Evolutionary conservation across 371 early-diverging fungal species (phyloP).

Genomic region (Syncephalis plumigaleata): DNA sequence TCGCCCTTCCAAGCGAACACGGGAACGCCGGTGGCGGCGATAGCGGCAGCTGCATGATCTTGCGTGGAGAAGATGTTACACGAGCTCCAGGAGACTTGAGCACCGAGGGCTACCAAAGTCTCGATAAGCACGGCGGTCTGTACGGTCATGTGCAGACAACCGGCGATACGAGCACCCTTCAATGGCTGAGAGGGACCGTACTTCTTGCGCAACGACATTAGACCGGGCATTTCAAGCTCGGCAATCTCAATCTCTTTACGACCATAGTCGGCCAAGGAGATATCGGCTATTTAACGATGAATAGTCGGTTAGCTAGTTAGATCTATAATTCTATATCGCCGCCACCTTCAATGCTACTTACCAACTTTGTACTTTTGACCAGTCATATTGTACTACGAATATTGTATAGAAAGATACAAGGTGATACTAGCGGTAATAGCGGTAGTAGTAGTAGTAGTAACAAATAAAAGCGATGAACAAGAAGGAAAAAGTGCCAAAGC

Average conservation of each 20-base stretch:
- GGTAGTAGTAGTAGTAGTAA: too few relatives aligned
- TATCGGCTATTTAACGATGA: constrained; percentile 80
- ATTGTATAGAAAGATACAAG: too few relatives aligned
- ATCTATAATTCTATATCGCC: too few relatives aligned
- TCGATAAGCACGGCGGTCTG: constrained; percentile 98
- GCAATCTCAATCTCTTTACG: constrained; percentile 90
- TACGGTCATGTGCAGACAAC: constrained; percentile 98
- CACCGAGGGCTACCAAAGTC: constrained; percentile 89
- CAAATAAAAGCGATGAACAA: too few relatives aligned
- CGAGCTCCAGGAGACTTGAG: constrained; percentile 95
- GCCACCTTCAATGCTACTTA: too few relatives aligned
- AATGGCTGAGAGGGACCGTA: constrained; percentile 86
- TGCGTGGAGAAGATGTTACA: constrained; percentile 99
- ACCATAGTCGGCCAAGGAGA: constrained; percentile 81
- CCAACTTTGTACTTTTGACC: too few relatives aligned
- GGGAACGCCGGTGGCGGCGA: constrained; percentile 67
- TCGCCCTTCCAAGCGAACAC: constrained; percentile 89
- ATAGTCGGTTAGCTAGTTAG: too few relatives aligned
- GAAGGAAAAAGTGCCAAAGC: too few relatives aligned
- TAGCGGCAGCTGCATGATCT: constrained; percentile 88
- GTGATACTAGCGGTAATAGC: too few relatives aligned
- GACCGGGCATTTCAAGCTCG: constrained; percentile 98
- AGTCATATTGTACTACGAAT: too few relatives aligned
- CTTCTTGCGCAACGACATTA: constrained; percentile 83
- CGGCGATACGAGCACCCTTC: constrained; percentile 94